Evolutionary conservation across 768 basidiomycete genomes (phyloP), one percentile per base, ranked within the genome.

Genomic region (Mycena alexandri): DNA sequence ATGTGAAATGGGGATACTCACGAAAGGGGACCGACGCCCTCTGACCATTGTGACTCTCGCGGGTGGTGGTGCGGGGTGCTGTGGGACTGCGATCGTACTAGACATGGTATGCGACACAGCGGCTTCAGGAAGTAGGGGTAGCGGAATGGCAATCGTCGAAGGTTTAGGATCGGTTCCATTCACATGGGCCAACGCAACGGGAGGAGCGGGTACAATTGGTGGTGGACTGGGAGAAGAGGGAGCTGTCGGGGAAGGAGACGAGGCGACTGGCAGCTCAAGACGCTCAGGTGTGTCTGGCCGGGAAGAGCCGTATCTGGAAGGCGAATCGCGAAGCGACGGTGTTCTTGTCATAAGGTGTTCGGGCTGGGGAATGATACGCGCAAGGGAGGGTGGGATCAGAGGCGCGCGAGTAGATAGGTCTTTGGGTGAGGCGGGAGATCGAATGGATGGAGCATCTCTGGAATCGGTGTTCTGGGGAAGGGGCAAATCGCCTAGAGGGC

Each of bases 1-100:
- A 7, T 42, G 7, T 24, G 10, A 36, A 55, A 12, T 42, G 10
- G 38, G 33, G 22, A 38, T n/a, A 70, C 74, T 46, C 46, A 75
- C 74, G 38, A 72, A 73, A 46, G 74, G 73, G 36, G 73, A 72
- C 36, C 74, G 70, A 21, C 71, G 65, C 22, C 67, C 59, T 60
- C 65, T 58, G 19, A 56, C 38, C 62, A 67, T 63, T 2, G 46
- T 57, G 9, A 29, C 48, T 53, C 71, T 70, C 33, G 60, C 50
- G 33, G 63, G 47, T 12, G 61, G 17, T 3, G 64, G 25, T 13
- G 63, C 60, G 42, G 52, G 17, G 51, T 43, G 67, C 41, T 36
- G 33, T 14, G 54, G 52, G 2, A 36, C 42, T 25, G 17, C 57
- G 38, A 16, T 42, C n/a, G 19, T 14, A 25, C n/a, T 46, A 29